These are phyloP conservation scores for Perkinsus marinus DNA, from an alignment of 169 alveolate species.

Conservation along the genomic window DNA sequence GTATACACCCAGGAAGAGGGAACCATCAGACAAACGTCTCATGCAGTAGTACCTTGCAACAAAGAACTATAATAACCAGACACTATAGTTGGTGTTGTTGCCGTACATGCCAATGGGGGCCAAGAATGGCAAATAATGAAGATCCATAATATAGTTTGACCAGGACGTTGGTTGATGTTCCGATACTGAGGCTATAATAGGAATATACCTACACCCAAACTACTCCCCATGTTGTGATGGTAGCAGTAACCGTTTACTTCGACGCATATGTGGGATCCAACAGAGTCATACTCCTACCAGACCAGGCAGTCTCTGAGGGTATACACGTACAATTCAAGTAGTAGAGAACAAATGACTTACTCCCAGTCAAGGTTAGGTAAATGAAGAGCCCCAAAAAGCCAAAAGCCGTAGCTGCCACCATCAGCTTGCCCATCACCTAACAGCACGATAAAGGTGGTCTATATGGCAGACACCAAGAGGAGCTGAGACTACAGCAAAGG, in stretches of 20 bases:
- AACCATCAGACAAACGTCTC: constrained; percentile 63
- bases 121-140: constrained; percentile 14
- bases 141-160: constrained; percentile 44
- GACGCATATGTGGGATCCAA: constrained; percentile 94
- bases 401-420: neutral
- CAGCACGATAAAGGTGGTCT: neutral
- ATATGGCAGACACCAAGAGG: neutral
- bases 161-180: constrained; percentile 99
- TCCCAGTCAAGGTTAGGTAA: constrained; percentile 31
- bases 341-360: constrained; percentile 33
- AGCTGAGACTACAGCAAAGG: neutral
- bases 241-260: constrained; percentile 2
- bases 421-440: constrained; percentile 5
- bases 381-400: constrained; percentile 3
- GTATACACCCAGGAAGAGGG: constrained; percentile 72
- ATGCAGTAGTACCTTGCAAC: constrained; percentile 39
- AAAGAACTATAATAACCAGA: neutral
- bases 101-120: constrained; percentile 26
- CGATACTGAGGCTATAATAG: constrained; percentile 93
- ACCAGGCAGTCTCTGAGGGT: constrained; percentile 73
- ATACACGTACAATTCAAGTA: constrained; percentile 23
- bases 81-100: neutral
- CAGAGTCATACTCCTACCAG: constrained; percentile 85
- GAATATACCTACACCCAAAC: constrained; percentile 57
- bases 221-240: too few species aligned